Percentiles rank a stretch among this genome's conserved stretches.
phyloP scores from a whole-genome alignment of 257 asterid genomes.

The Mitragyna speciosa region DNA sequence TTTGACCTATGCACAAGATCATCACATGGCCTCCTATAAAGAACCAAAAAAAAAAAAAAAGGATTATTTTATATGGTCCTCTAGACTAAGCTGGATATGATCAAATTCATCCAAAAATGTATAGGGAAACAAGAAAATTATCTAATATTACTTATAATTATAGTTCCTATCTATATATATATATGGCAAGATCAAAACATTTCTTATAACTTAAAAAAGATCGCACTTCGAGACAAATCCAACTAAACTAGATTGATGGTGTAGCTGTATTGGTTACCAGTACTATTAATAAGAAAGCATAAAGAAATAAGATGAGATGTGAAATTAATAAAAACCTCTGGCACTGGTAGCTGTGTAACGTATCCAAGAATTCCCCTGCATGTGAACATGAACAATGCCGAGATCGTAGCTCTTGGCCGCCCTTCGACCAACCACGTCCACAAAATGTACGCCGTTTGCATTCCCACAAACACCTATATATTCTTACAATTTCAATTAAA shows the following conservation, averaged over 20 bases:
- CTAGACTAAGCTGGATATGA: too few species aligned
- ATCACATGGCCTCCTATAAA: neutral
- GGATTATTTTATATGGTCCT: neutral
- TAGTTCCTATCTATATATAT: too few species aligned
- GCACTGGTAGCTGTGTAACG: constrained; percentile 84
- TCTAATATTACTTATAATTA: too few species aligned
- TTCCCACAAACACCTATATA: constrained; percentile 66
- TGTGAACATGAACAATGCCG: constrained; percentile 93
- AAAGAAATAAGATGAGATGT: neutral
- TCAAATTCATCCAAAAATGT: too few species aligned
- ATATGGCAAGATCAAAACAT: neutral
- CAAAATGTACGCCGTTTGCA: constrained; percentile 74
- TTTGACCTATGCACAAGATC: neutral
- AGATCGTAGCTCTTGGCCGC: constrained; percentile 69
- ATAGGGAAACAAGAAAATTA: too few species aligned
- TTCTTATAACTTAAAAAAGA: too few species aligned
- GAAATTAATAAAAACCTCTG: constrained; percentile 46
- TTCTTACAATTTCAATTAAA: neutral
- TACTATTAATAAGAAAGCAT: neutral
- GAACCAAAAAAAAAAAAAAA: too few species aligned
- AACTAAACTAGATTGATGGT: neutral
- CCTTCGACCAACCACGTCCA: constrained; percentile 91
- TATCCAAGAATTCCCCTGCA: constrained; percentile 92
- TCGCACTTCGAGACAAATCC: neutral
- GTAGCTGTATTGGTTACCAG: neutral